Percentiles rank a stretch among this genome's conserved stretches.
Evolutionary conservation across 1,139 yeast species (phyloP).

Genomic region (Saccharomyces hybrid): DNA sequence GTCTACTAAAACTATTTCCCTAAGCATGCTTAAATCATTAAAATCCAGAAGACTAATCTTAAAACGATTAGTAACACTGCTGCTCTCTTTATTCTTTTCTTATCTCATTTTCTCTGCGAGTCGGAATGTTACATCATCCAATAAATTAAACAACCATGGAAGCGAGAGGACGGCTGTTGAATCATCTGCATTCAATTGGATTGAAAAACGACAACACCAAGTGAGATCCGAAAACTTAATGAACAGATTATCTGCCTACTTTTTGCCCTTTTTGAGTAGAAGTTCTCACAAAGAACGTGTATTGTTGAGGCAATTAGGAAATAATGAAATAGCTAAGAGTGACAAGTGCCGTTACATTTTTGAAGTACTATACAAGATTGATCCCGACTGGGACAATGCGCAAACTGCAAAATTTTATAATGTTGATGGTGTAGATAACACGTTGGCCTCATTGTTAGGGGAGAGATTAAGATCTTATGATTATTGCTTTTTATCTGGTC

Average conservation of each 20-base stretch:
- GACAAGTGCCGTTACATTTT: constrained; percentile 18
- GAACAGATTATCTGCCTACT: neutral
- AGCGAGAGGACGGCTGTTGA: neutral
- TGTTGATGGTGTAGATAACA: constrained; percentile 11
- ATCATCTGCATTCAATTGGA: neutral
- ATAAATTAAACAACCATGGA: neutral
- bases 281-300: neutral
- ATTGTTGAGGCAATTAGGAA: neutral
- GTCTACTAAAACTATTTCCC: neutral
- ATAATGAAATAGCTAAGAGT: neutral
- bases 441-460: constrained; percentile 10
- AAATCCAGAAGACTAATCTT: neutral
- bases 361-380: constrained; percentile 12
- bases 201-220: neutral
- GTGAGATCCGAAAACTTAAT: neutral
- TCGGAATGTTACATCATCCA: neutral
- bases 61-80: neutral
- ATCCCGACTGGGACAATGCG: constrained; percentile 18
- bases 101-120: neutral
- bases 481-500: constrained; percentile 14
- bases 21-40: neutral
- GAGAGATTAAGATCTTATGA: constrained; percentile 20
- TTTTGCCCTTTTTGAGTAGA: neutral
- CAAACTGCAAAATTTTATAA: constrained; percentile 7
- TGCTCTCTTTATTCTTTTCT: neutral